Percentiles rank a stretch among this genome's conserved stretches.
These are phyloP conservation scores for Rubroshorea leprosula DNA, from an alignment of 345 rosid species.

Conservation along the genomic window DNA sequence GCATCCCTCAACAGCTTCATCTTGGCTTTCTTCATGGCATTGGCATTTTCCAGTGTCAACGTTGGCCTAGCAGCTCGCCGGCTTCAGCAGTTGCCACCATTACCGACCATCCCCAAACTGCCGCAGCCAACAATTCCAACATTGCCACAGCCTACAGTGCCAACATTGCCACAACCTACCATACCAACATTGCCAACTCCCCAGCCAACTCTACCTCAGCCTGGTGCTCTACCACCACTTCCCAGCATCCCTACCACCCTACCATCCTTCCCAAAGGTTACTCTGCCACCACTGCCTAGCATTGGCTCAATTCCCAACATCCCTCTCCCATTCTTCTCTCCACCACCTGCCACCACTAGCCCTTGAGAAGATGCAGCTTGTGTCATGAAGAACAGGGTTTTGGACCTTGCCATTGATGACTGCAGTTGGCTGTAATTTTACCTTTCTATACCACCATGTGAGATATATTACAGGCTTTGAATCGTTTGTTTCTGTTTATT, in stretches of 20 bases:
- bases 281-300: conserved; percentile 27
- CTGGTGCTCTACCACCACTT: conserved; percentile 13
- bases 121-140: too few relatives aligned
- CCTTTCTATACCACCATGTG: too few relatives aligned
- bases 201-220: conserved; percentile 14
- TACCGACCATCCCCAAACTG: background rate
- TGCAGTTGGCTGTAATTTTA: too few relatives aligned
- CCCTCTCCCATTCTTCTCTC: conserved; percentile 12
- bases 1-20: conserved; percentile 7
- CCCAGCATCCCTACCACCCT: conserved; percentile 15
- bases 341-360: conserved; percentile 14
- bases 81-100: conserved; percentile 17
- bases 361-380: conserved; percentile 9
- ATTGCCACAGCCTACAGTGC: conserved; percentile 16
- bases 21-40: conserved; percentile 1
- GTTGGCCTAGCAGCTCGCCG: conserved; percentile 18
- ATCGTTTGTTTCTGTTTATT: too few relatives aligned
- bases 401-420: too few relatives aligned
- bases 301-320: conserved; percentile 17
- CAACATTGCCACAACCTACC: conserved; percentile 15
- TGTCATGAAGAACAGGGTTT: too few relatives aligned
- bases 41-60: conserved; percentile 7
- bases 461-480: too few relatives aligned
- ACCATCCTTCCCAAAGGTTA: too few relatives aligned
- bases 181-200: too few relatives aligned